Base-by-base conservation (phyloP, 441 rosid genomes). In the Populus hybrid region DNA sequence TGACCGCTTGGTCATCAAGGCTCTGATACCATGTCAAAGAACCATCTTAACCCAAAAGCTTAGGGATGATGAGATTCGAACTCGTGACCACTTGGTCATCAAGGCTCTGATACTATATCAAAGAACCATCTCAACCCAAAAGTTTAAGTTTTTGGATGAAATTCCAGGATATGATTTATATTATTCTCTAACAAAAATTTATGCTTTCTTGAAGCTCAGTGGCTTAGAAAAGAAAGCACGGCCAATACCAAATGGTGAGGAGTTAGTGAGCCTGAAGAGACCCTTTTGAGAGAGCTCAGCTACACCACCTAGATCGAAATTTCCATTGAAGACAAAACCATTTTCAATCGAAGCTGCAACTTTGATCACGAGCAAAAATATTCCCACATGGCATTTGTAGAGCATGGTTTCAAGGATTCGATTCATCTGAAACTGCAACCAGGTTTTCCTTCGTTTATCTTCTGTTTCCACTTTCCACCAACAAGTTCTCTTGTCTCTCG, bases 181-280 rank as follows among this genome's bases (percentile, higher is more conserved):
- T n/a, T n/a, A n/a, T n/a, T n/a, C n/a, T n/a, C n/a, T n/a, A n/a
- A n/a, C n/a, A n/a, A n/a, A n/a, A n/a, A n/a, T n/a, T n/a, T n/a
- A n/a, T n/a, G n/a, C n/a, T n/a, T 73, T 73, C 77, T 84, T 88
- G 80, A 88, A 82, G 35, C 1, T 66, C 1, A 73, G 1, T 14
- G 36, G 68, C 30, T 64, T 0, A 1, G 74, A 72, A 1, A 67
- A 8, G 69, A 84, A 86, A 1, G 76, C 78, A 42, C 81, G 87
- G 26, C 86, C 86, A 5, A 35, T 6, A 16, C 61, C 61, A 54
- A 54, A 54, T 54, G n/a, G 1, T 54, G 21, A 54, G 61, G 61
- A 54, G 61, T 54, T 54, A 18, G 61, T 54, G 61, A 54, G 61
- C 61, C n/a, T 54, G 61, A 54, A 54, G 61, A 54, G 3, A 54